phyloP scores from a whole-genome alignment of 2,329 filamentous ascomycete species.

The Aspergillus cejpii region DNA sequence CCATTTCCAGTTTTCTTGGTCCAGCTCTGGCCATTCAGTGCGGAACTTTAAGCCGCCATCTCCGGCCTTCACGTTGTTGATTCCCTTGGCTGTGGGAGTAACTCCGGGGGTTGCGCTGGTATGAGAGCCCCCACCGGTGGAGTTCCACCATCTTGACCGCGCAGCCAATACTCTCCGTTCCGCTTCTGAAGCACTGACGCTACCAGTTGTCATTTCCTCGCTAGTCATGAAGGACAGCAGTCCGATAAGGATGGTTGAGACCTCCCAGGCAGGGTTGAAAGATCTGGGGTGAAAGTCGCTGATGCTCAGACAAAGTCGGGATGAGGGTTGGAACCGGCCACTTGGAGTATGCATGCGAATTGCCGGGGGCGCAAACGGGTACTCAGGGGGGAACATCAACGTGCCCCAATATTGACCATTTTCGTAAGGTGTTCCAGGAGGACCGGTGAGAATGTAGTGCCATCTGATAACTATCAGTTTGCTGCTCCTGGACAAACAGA shows the following conservation, averaged over 20 bases:
- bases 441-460: slow-evolving; percentile 94
- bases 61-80: slow-evolving; percentile 74
- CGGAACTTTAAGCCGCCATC: slow-evolving; percentile 89
- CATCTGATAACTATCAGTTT: slow-evolving; percentile 50
- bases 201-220: slow-evolving; percentile 97
- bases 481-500: neutral
- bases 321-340: slow-evolving; percentile 88
- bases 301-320: slow-evolving; percentile 88
- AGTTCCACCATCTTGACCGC: slow-evolving; percentile 91
- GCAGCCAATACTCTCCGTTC: slow-evolving; percentile 74
- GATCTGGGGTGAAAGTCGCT: slow-evolving; percentile 96
- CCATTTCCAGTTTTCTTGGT: slow-evolving; percentile 86
- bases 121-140: slow-evolving; percentile 76
- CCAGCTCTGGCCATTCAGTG: slow-evolving; percentile 80
- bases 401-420: slow-evolving; percentile 98
- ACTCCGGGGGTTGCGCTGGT: slow-evolving; percentile 43
- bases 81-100: slow-evolving; percentile 58
- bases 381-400: slow-evolving; percentile 88
- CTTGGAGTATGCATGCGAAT: slow-evolving; percentile 99
- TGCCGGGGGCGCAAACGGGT: slow-evolving; percentile 91
- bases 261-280: slow-evolving; percentile 98
- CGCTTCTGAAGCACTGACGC: slow-evolving; percentile 65
- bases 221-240: slow-evolving; percentile 96
- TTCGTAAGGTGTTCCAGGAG: slow-evolving; percentile 88
- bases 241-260: slow-evolving; percentile 90